Evolutionary conservation across 140 eudicot genomes (phyloP).

Genomic region (Ambrosia hybrid): DNA sequence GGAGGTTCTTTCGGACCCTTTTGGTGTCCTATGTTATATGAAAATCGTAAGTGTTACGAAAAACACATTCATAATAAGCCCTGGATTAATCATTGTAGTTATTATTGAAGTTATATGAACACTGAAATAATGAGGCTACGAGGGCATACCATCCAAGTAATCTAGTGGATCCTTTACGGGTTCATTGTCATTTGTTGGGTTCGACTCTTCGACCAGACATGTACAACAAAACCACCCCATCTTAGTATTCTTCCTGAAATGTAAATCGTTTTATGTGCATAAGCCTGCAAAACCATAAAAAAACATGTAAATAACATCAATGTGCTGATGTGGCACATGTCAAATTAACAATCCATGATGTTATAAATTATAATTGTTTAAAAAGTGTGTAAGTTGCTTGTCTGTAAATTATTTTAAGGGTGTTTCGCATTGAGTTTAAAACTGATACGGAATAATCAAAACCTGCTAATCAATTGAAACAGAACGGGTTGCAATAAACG

Average conservation of each 20-base stretch:
- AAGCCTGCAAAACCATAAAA: slow-evolving; percentile 36
- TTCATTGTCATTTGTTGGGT: slow-evolving; percentile 46
- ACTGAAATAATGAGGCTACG: background rate
- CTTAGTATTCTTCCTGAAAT: slow-evolving; percentile 49
- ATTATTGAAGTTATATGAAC: background rate
- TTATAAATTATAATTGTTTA: background rate
- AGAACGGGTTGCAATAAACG: background rate
- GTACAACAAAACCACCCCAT: slow-evolving; percentile 81
- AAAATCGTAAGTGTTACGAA: background rate
- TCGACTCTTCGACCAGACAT: slow-evolving; percentile 63
- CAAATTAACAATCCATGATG: background rate
- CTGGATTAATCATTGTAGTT: background rate
- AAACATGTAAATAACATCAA: slow-evolving; percentile 9
- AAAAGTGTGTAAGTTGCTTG: background rate
- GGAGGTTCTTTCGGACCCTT: slow-evolving; percentile 40
- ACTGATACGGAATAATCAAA: background rate
- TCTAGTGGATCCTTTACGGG: slow-evolving; percentile 41
- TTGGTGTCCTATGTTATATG: slow-evolving; percentile 33
- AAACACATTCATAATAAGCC: background rate
- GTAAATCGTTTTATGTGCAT: slow-evolving; percentile 42
- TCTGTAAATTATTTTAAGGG: background rate
- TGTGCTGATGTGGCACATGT: background rate
- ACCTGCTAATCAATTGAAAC: background rate
- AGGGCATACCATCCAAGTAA: slow-evolving; percentile 46
- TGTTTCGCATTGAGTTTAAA: background rate